Conservation (phyloP, 176 grass and related monocot genomes). For the Panicum miliaceum region DNA sequence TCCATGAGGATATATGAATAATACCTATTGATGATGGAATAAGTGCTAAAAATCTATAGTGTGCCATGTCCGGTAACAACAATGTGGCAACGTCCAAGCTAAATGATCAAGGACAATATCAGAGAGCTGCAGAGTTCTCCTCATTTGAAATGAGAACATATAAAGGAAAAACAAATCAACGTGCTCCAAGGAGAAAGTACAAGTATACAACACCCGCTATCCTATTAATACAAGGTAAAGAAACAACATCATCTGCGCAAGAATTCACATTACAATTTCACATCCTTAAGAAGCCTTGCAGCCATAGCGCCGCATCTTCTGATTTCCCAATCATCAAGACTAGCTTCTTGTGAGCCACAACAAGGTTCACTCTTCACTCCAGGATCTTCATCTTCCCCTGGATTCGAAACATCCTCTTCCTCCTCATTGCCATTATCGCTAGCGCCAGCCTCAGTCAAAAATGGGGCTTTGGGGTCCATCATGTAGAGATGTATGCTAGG, state of each 20-base stretch:
- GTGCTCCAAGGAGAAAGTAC: neutral
- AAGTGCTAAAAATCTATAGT: neutral
- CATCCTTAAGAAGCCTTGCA: slow-evolving; percentile 85
- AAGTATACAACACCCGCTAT: neutral
- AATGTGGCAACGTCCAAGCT: neutral
- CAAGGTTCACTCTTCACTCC: slow-evolving; percentile 1
- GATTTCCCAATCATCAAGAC: slow-evolving; percentile 81
- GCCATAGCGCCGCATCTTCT: slow-evolving; percentile 83
- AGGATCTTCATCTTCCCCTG: slow-evolving; percentile 37
- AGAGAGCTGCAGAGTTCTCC: neutral
- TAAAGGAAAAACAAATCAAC: neutral
- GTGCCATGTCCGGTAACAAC: neutral
- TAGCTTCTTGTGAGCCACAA: slow-evolving; percentile 25
- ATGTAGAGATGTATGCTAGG: slow-evolving; percentile 86
- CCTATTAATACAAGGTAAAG: neutral
- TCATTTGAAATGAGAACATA: neutral
- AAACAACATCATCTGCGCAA: neutral
- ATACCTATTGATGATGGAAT: neutral
- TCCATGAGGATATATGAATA: neutral
- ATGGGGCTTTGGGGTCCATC: slow-evolving; percentile 68
- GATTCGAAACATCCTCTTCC: slow-evolving; percentile 49
- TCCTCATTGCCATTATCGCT: slow-evolving; percentile 32
- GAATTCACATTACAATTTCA: slow-evolving; percentile 55
- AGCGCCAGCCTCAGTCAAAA: slow-evolving; percentile 4
- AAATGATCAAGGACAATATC: neutral